Conservation (phyloP, 2,329 filamentous ascomycete genomes). For the Trichoderma atroviride region DNA sequence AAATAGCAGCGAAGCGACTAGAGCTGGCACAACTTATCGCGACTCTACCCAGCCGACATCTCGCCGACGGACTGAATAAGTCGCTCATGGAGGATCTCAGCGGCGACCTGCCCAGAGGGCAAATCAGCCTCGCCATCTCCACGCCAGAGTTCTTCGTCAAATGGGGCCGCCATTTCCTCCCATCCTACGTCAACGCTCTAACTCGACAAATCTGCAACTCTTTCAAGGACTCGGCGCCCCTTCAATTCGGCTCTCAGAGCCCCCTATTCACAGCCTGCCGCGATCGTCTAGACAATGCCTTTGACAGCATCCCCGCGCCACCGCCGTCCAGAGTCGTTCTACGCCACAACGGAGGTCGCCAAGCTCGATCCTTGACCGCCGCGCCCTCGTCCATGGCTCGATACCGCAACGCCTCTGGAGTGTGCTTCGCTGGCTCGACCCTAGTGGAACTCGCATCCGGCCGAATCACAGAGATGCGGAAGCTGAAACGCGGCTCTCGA, state of each 20-base stretch:
- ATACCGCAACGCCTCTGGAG: conserved; percentile 47
- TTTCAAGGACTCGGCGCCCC: conserved; percentile 63
- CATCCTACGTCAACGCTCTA: conserved; percentile 59
- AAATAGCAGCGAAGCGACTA: conserved; percentile 32
- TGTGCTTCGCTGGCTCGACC: conserved; percentile 58
- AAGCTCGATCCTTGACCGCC: neutral
- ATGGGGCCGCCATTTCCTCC: conserved; percentile 63
- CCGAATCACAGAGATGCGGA: conserved; percentile 44
- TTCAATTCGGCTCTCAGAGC: conserved; percentile 55
- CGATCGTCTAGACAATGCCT: conserved; percentile 52
- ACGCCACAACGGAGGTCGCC: neutral
- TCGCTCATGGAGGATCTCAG: conserved; percentile 55
- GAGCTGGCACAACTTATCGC: conserved; percentile 40
- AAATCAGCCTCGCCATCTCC: conserved; percentile 53
- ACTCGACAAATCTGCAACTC: conserved; percentile 61
- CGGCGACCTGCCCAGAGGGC: conserved; percentile 49
- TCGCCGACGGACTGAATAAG: conserved; percentile 45
- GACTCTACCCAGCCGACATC: conserved; percentile 40
- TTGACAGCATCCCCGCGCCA: conserved; percentile 52
- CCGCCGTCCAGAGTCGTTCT: conserved; percentile 39
- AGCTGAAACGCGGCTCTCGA: conserved; percentile 49
- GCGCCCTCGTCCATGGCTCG: conserved; percentile 42
- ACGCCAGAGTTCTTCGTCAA: conserved; percentile 43
- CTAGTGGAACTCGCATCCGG: conserved; percentile 50
- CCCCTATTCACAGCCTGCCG: conserved; percentile 56